Evolutionary conservation across 768 basidiomycete genomes (phyloP), one percentile per base, ranked within the genome.

Genomic region (Rhizopogon rudus): DNA sequence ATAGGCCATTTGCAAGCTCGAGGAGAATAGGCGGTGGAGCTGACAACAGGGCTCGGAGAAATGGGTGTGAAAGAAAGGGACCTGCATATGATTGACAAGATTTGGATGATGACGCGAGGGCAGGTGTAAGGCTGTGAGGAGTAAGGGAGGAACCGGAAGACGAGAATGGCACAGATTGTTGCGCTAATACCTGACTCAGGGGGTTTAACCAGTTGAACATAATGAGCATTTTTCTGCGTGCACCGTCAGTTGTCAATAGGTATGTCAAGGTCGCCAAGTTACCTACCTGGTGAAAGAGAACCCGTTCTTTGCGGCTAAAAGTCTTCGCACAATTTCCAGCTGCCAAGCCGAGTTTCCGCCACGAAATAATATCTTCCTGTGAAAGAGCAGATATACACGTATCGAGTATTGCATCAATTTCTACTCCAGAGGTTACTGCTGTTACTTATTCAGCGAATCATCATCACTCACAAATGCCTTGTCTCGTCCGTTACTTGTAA

Each of bases 351-450:
- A 66, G 25, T 58, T 60, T 59, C 63, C 40, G 54, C 73, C 74
- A 52, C 81, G 75, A 53, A 87, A 67, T 3, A 86, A 61, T 40
- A 84, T 45, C 3, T 81, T 75, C 51, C 72, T 70, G 65, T 93
- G 91, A 67, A 90, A 82, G 33, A 88, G 67, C 37, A 93, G 76
- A 67, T 85, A 89, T 50, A 91, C 71, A 45, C 82, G 82, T 58
- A 93, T 81, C 22, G 87, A 80, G 67, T 93, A 93, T 75, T 93
- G 91, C 54, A 93, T 83, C 53, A 92, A 63, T 91, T 93, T 93
- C 91, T 93, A 60, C 48, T 40, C 20, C 48, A 37, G 20, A 22
- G 31, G 20, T 9, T 16, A 10, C 20, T 40, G 28, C 44, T 35
- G 39, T 14, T 48, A 50, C 3, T 46, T 37, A 48, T 63, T 51